Conservation (phyloP, 306 rosid genomes). For the Quillaja saponaria region DNA sequence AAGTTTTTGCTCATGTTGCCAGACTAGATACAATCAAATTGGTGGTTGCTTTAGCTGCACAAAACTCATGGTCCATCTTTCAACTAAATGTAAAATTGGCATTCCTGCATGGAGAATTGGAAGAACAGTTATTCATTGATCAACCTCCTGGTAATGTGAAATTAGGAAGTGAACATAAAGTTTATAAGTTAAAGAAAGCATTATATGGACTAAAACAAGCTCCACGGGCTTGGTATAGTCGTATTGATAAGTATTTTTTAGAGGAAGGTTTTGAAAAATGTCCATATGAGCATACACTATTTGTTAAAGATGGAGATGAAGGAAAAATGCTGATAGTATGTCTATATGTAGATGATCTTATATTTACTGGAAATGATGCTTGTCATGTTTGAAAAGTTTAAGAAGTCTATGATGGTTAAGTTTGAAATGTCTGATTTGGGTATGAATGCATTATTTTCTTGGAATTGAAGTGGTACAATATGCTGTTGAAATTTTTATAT, state of each 20-base stretch:
- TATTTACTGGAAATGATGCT: too few species aligned
- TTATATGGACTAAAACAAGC: background rate
- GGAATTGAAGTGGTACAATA: background rate
- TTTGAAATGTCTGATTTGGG: constrained; percentile 13
- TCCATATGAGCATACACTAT: background rate
- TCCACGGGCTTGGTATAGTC: constrained; percentile 6
- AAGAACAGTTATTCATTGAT: background rate
- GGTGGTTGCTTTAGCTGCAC: background rate
- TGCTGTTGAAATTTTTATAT: background rate
- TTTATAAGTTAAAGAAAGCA: background rate
- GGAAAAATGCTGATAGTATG: background rate
- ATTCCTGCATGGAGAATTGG: background rate
- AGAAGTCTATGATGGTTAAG: background rate
- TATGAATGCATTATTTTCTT: background rate
- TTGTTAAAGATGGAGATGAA: background rate
- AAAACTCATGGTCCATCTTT: background rate
- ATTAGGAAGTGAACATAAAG: background rate
- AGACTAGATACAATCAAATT: background rate
- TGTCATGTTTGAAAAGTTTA: background rate
- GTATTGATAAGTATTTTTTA: background rate
- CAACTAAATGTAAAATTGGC: background rate
- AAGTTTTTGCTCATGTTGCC: too few species aligned
- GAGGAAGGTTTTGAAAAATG: background rate
- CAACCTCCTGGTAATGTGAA: background rate
- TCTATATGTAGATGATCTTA: background rate